Base-by-base conservation (phyloP, 2,329 filamentous ascomycete species). In the Teratosphaeria epicoccoides region DNA sequence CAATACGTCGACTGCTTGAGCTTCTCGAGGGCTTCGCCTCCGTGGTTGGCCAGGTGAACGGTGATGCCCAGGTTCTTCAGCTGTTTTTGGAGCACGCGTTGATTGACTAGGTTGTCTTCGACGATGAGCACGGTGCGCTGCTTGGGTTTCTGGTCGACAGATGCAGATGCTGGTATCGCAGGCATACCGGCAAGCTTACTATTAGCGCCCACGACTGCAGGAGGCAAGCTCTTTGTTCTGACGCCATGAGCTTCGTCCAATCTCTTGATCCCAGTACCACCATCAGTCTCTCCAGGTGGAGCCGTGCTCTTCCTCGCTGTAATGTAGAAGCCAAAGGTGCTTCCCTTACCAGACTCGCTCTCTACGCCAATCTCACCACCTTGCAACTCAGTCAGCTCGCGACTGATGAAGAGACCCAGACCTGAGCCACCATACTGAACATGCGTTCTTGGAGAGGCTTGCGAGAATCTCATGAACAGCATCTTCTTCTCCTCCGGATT, bases 381-480 rank as follows among this genome's bases (percentile, higher is more conserved):
- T 64, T 90, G 86, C 10, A 91, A 72, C 63, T 91, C 87, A 0
- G 85, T 87, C n/a, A 93, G 74, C 50, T 87, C 80, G 23, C 85
- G 78, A 33, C 83, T 87, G 57, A 91, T 90, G 66, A 89, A 91
- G 0, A 91, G 73, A 0, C 87, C 87, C 1, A 93, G 75, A 0
- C 87, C 87, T 0, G 83, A 87, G 0, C 87, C 87, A 22, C 87
- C 87, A 57, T 91, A 89, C 59, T 87, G 81, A 14, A 88, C 81
- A 57, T 88, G 85, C 0, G 85, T 89, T 47, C 81, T 80, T 1
- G 85, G 83, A 22, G 81, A 87, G 0, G 85, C 85, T 68, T 91
- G 87, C 6, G 84, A 83, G 65, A 93, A 93, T 22, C 85, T 79
- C 59, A 88, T 80, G 67, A 91, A 93, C 0, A 93, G 75, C 45